A percentile compares a stretch with the other conserved stretches of the same genome.
Evolutionary conservation across 331 rosid species (phyloP).

Genomic region (Rosa hybrid): DNA sequence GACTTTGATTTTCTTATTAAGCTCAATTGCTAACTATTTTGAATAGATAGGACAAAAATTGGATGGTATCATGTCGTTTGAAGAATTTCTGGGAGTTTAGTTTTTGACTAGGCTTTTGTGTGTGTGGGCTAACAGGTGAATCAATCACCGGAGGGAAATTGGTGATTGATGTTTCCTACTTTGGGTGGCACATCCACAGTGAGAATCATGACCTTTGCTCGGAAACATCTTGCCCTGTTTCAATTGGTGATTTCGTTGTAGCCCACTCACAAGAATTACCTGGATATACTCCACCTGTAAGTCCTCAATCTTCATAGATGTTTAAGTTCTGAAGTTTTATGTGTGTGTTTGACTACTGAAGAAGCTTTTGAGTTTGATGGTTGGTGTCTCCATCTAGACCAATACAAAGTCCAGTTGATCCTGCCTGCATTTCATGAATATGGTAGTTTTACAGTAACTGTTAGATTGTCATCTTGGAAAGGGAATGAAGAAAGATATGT

Average conservation of each 20-base stretch:
- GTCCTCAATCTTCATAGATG: slow-evolving; percentile 31
- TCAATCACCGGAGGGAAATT: slow-evolving; percentile 74
- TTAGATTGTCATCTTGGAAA: neutral
- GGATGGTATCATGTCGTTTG: neutral
- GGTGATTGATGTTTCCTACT: slow-evolving; percentile 74
- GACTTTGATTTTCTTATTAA: neutral
- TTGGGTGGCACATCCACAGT: slow-evolving; percentile 76
- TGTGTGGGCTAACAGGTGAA: slow-evolving; percentile 43
- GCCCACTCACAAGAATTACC: slow-evolving; percentile 72
- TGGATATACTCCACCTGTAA: slow-evolving; percentile 79
- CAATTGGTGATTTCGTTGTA: slow-evolving; percentile 72
- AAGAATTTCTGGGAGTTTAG: neutral
- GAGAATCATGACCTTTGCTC: slow-evolving; percentile 65
- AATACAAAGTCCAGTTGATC: neutral
- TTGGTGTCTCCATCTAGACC: neutral
- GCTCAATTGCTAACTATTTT: neutral
- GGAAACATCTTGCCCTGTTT: slow-evolving; percentile 83
- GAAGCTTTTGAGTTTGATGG: neutral
- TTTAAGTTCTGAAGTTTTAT: neutral
- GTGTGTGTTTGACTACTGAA: neutral
- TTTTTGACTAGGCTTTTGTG: slow-evolving; percentile 3
- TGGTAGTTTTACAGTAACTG: neutral
- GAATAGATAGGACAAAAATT: neutral
- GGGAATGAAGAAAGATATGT: neutral
- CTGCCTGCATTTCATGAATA: neutral